Base-by-base conservation (phyloP, 1,284 basidiomycete species). In the Boletus semigastroideus region DNA sequence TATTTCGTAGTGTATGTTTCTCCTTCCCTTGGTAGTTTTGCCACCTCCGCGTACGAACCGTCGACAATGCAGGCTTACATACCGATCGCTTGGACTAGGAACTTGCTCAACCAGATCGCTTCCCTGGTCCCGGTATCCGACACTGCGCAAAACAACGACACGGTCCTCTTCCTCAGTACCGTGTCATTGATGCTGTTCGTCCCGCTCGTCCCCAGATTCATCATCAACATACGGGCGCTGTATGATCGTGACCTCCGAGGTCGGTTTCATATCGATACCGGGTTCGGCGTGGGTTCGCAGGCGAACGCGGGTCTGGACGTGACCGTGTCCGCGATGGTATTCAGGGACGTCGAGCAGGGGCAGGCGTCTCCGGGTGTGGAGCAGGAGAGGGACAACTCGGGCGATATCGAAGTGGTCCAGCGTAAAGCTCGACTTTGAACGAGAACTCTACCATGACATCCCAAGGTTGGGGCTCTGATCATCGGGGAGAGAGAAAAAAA, bases 1-100 rank as follows among this genome's bases (percentile, higher is more conserved):
- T 53, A 53, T 33, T 53, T 53, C 20, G 0, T 41, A 13, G 12
- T 3, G 51, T 53, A 41, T 1, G 51, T 53, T 11, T 11, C 5
- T 22, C 38, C 8, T 13, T 12, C 11, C 6, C 5, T 6, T 12
- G 5, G 34, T n/a, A 17, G 5, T 22, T 16, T 5, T 13, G 9
- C 12, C 25, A 4, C 25, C 33, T 7, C 1, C 33, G 5, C 8
- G 17, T 38, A 3, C 4, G 20, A 19, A 20, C 22, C 14, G 19
- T 5, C 8, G 10, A 17, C 25, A 3, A 46, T 13, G n/a, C 34
- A 17, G 2, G 4, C 19, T 9, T 10, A 1, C n/a, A n/a, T n/a
- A n/a, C 14, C 16, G 42, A 6, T 3, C 2, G 17, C 43, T 28
- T 13, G 2, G n/a, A n/a, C 16, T 40, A 52, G 51, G 7, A 51